A percentile compares a stretch with the other conserved stretches of the same genome.
These are phyloP conservation scores for Medicago arabica DNA, from an alignment of 306 rosid genomes.

Conservation along the genomic window DNA sequence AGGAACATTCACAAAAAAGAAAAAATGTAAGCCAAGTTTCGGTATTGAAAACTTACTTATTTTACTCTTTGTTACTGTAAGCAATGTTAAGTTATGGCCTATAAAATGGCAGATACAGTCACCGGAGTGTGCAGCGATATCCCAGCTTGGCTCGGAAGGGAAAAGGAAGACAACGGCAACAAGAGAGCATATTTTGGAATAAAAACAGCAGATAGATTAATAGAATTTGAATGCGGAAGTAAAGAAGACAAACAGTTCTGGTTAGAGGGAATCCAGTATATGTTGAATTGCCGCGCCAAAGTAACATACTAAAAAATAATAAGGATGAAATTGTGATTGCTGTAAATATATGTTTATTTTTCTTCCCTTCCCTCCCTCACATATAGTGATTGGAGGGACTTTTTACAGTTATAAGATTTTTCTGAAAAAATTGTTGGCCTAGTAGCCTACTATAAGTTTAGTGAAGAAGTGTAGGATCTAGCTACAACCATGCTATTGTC, in stretches of 20 bases:
- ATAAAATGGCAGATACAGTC: slow-evolving; percentile 72
- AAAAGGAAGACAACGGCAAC: slow-evolving; percentile 47
- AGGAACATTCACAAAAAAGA: slow-evolving; percentile 86
- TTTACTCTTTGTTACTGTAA: slow-evolving; percentile 32
- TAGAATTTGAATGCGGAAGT: slow-evolving; percentile 87
- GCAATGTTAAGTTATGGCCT: slow-evolving; percentile 39
- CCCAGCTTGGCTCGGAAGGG: slow-evolving; percentile 67
- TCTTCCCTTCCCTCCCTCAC: not conserved
- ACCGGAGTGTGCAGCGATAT: slow-evolving; percentile 67
- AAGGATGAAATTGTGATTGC: slow-evolving; percentile 29
- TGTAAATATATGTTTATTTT: slow-evolving; percentile 39
- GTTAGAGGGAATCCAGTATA: slow-evolving; percentile 82
- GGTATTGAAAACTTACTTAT: slow-evolving; percentile 9
- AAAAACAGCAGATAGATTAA: slow-evolving; percentile 68
- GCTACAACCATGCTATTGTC: slow-evolving; percentile 36
- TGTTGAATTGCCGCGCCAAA: slow-evolving; percentile 70
- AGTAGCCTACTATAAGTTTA: slow-evolving; percentile 19
- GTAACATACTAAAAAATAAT: slow-evolving; percentile 40
- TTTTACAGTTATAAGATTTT: slow-evolving; percentile 35
- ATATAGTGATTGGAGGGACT: slow-evolving; percentile 23
- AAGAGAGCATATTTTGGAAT: slow-evolving; percentile 81
- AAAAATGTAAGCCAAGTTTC: slow-evolving; percentile 75
- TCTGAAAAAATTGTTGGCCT: slow-evolving; percentile 39
- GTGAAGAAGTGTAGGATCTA: slow-evolving; percentile 40
- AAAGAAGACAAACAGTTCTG: slow-evolving; percentile 75